phyloP scores from a whole-genome alignment of 108 stramenopile species.

The Fragilaria crotonensis region DNA sequence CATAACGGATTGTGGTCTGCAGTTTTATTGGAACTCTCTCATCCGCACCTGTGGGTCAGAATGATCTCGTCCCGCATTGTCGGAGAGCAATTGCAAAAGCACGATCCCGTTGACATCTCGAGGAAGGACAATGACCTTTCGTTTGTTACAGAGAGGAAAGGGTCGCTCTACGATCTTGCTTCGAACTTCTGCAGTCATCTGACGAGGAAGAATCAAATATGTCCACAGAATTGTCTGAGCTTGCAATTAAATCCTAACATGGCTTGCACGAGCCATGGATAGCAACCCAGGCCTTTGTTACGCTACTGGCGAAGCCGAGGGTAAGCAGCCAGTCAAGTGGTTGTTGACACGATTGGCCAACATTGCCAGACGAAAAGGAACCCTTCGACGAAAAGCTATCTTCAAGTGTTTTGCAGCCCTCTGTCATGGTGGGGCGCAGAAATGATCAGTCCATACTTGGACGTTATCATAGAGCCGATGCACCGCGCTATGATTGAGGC shows the following conservation, averaged over 20 bases:
- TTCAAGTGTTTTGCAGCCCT: constrained; percentile 85
- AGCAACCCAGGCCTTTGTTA: constrained; percentile 55
- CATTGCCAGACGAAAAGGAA: constrained; percentile 71
- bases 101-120: constrained; percentile 19
- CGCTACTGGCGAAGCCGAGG: constrained; percentile 8
- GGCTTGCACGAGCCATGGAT: constrained; percentile 52
- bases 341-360: constrained; percentile 65
- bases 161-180: constrained; percentile 52
- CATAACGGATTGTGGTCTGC: constrained; percentile 27
- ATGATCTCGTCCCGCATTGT: constrained; percentile 54
- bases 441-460: constrained; percentile 46
- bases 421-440: constrained; percentile 28
- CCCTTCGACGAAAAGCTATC: constrained; percentile 54
- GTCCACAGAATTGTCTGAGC: constrained; percentile 37
- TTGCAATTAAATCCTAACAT: constrained; percentile 58
- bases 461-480: constrained; percentile 71
- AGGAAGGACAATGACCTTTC: constrained; percentile 11
- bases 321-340: constrained; percentile 57
- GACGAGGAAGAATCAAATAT: constrained; percentile 55
- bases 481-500: constrained; percentile 67
- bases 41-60: constrained; percentile 74
- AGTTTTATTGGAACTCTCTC: constrained; percentile 43
- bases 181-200: constrained; percentile 62
- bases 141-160: constrained; percentile 33
- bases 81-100: constrained; percentile 28